Evolutionary conservation across 305 asterid genomes (phyloP).

Genomic region (Fraxinus sp.): DNA sequence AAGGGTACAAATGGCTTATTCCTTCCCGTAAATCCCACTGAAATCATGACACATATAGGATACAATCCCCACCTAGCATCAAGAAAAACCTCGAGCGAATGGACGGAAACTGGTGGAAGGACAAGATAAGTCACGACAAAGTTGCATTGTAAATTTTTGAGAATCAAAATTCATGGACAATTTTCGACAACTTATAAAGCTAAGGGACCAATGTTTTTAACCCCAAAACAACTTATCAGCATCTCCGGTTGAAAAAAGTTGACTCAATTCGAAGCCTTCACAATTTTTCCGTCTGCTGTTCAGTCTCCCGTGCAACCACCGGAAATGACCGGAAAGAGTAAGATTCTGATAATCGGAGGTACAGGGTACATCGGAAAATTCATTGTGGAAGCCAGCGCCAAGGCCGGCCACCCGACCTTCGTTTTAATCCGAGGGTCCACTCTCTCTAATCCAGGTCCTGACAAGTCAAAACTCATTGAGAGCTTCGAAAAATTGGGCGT

Average conservation of each 20-base stretch:
- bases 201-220: not conserved
- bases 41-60: too few species aligned
- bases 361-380: slow-evolving; percentile 53
- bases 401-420: slow-evolving; percentile 44
- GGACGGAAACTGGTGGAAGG: not conserved
- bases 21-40: not conserved
- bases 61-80: not conserved
- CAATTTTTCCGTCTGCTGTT: not conserved
- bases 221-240: not conserved
- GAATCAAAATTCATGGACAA: not conserved
- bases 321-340: slow-evolving; percentile 41
- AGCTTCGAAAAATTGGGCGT: slow-evolving; percentile 44
- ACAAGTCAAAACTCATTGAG: slow-evolving; percentile 36
- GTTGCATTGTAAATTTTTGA: not conserved
- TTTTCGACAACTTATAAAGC: not conserved
- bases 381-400: slow-evolving; percentile 42
- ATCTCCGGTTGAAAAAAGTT: not conserved
- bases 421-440: slow-evolving; percentile 40
- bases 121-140: not conserved
- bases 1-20: too few species aligned
- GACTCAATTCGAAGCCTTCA: not conserved
- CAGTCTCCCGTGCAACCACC: not conserved
- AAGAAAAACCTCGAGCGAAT: not conserved
- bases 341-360: slow-evolving; percentile 49
- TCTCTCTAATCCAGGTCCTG: slow-evolving; percentile 38